phyloP scores from a whole-genome alignment of 495 filamentous ascomycete genomes.

The Aspergillus funiculosus region DNA sequence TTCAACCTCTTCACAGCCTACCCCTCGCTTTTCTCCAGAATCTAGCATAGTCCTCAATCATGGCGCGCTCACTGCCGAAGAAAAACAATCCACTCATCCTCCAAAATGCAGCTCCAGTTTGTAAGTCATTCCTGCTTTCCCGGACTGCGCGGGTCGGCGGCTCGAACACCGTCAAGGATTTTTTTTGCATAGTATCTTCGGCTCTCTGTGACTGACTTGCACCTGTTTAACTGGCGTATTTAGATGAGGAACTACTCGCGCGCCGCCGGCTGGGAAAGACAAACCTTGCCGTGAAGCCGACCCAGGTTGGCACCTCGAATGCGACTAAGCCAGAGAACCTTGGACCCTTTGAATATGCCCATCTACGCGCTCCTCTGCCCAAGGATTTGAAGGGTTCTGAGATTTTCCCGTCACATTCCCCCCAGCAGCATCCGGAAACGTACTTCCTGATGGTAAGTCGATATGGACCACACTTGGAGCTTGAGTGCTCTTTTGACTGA shows the following conservation, averaged over 20 bases:
- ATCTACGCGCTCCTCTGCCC: constrained; percentile 84
- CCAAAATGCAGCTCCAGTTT: constrained; percentile 59
- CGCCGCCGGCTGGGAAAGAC: constrained; percentile 89
- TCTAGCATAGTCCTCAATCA: constrained; percentile 29
- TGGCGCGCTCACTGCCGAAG: constrained; percentile 64
- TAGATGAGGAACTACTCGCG: constrained; percentile 77
- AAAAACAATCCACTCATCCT: constrained; percentile 71
- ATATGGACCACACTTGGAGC: background rate
- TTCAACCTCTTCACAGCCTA: constrained; percentile 9
- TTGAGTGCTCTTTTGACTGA: too few relatives aligned
- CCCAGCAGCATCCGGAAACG: constrained; percentile 62
- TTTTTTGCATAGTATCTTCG: background rate
- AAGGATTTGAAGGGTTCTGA: constrained; percentile 79
- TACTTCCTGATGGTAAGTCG: constrained; percentile 88
- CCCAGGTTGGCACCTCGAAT: constrained; percentile 58
- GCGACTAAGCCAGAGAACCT: constrained; percentile 63
- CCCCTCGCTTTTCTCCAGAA: background rate
- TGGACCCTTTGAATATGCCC: constrained; percentile 90
- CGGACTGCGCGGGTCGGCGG: constrained; percentile 16
- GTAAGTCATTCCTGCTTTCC: constrained; percentile 39
- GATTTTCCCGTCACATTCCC: constrained; percentile 68
- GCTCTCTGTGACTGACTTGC: constrained; percentile 26
- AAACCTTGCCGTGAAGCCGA: constrained; percentile 72
- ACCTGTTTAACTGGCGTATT: constrained; percentile 1
- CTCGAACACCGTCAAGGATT: constrained; percentile 12